phyloP scores from a whole-genome alignment of 2,329 filamentous ascomycete genomes.

The Paecilomyces formosus region DNA sequence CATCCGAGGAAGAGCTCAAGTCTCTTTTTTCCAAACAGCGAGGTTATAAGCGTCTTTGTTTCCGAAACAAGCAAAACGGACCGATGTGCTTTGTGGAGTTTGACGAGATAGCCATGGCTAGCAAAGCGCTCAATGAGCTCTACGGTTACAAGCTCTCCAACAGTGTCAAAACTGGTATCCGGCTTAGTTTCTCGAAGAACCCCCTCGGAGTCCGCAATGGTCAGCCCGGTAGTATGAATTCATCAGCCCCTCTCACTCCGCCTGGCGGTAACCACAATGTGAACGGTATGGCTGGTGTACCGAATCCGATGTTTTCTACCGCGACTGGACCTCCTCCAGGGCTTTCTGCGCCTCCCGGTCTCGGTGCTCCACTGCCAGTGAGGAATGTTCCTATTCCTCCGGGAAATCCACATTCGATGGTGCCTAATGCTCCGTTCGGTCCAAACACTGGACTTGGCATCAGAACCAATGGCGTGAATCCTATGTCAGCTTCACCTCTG shows the following conservation, averaged over 20 bases:
- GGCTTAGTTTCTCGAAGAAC: constrained; percentile 95
- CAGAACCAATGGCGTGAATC: constrained; percentile 24
- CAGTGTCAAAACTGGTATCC: constrained; percentile 88
- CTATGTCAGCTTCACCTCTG: constrained; percentile 21
- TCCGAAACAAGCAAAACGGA: constrained; percentile 88
- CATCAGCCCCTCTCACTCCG: constrained; percentile 43
- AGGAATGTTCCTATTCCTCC: constrained; percentile 25
- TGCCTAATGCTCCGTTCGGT: constrained; percentile 24
- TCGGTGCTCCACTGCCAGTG: constrained; percentile 39
- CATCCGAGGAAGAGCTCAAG: constrained; percentile 92
- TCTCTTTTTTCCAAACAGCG: constrained; percentile 86
- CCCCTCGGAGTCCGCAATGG: constrained; percentile 83
- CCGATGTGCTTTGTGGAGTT: constrained; percentile 99
- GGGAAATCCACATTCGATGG: constrained; percentile 20
- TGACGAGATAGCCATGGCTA: constrained; percentile 85
- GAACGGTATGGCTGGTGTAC: constrained; percentile 47
- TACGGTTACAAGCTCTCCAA: constrained; percentile 85
- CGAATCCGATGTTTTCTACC: constrained; percentile 57
- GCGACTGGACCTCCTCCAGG: constrained; percentile 76
- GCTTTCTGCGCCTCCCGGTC: constrained; percentile 65
- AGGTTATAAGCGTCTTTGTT: constrained; percentile 91
- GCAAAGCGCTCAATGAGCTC: constrained; percentile 80
- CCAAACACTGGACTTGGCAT: constrained; percentile 32
- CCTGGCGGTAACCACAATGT: constrained; percentile 51
- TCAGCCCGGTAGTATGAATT: constrained; percentile 51